Evolutionary conservation across 148 eudicot species (phyloP).

Genomic region (Cornus kousa): DNA sequence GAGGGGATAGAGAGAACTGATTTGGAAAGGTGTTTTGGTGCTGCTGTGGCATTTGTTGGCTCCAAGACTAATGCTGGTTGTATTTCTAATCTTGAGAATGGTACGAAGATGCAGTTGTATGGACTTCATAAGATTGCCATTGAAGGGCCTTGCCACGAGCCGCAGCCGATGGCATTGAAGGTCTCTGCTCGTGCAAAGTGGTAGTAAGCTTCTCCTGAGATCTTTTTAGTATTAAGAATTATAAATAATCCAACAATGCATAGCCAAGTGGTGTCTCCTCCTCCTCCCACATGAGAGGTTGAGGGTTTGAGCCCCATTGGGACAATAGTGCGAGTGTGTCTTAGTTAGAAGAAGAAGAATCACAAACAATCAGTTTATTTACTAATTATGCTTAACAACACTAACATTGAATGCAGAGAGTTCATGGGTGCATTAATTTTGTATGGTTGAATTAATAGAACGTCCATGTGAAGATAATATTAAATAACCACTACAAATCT

Average conservation of each 20-base stretch:
- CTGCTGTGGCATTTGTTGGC: conserved; percentile 49
- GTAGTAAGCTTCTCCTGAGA: conserved; percentile 30
- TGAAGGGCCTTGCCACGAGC: conserved; percentile 60
- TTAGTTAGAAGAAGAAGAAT: too few species aligned
- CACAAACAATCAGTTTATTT: too few species aligned
- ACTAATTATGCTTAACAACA: not conserved
- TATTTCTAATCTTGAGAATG: conserved; percentile 20
- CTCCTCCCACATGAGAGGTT: not conserved
- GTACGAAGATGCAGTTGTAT: conserved; percentile 42
- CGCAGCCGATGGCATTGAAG: conserved; percentile 71
- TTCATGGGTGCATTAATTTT: not conserved
- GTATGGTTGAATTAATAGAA: not conserved
- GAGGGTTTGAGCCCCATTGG: not conserved
- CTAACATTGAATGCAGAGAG: not conserved
- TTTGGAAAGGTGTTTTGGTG: conserved; percentile 56
- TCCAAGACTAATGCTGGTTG: conserved; percentile 35
- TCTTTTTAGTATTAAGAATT: not conserved
- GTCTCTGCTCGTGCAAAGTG: conserved; percentile 74
- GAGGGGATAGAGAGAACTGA: conserved; percentile 74
- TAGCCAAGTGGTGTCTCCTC: too few species aligned
- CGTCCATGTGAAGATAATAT: not conserved
- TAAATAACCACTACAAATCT: not conserved
- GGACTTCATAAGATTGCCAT: conserved; percentile 65
- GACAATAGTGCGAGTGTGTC: not conserved
- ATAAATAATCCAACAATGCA: too few species aligned